Evolutionary conservation across 2,329 filamentous ascomycete species (phyloP).

Genomic region (Fusarium sp.): DNA sequence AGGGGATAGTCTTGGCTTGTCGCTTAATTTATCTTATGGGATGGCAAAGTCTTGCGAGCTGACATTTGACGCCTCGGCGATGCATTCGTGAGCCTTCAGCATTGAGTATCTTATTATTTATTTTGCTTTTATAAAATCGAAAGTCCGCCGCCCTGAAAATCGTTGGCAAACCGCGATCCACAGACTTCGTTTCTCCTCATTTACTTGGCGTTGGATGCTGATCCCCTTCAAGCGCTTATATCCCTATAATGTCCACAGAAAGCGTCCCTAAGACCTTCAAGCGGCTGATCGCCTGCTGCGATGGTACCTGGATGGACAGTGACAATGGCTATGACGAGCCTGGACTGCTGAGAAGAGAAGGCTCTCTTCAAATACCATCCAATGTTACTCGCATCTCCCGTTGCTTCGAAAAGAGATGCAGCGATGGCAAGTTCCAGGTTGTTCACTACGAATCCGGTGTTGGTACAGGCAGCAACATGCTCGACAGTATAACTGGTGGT

Average conservation of each 20-base stretch:
- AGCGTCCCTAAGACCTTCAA: slow-evolving; percentile 51
- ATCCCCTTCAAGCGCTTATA: not conserved
- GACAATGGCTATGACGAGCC: slow-evolving; percentile 63
- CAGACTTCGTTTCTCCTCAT: not conserved
- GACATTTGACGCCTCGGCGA: slow-evolving; percentile 18
- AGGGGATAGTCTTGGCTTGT: slow-evolving; percentile 41
- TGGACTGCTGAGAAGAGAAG: slow-evolving; percentile 53
- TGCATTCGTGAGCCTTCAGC: slow-evolving; percentile 1
- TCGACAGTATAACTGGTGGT: slow-evolving; percentile 67
- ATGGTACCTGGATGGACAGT: slow-evolving; percentile 68
- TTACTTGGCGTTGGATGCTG: not conserved
- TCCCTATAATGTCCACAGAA: slow-evolving; percentile 12
- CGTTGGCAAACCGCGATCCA: too few relatives aligned
- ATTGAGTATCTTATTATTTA: not conserved
- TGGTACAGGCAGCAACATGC: slow-evolving; percentile 63
- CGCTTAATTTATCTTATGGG: slow-evolving; percentile 40
- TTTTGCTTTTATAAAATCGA: not conserved
- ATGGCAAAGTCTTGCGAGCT: slow-evolving; percentile 15
- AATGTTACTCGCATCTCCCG: slow-evolving; percentile 73
- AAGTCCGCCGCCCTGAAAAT: not conserved
- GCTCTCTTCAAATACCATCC: slow-evolving; percentile 65
- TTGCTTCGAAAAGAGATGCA: slow-evolving; percentile 65
- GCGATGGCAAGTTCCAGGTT: slow-evolving; percentile 68
- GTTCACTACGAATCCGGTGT: slow-evolving; percentile 73
- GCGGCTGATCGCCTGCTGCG: slow-evolving; percentile 65